These are phyloP conservation scores for Trypanosoma melophagium DNA, from an alignment of 208 protist genomes.

Conservation along the genomic window DNA sequence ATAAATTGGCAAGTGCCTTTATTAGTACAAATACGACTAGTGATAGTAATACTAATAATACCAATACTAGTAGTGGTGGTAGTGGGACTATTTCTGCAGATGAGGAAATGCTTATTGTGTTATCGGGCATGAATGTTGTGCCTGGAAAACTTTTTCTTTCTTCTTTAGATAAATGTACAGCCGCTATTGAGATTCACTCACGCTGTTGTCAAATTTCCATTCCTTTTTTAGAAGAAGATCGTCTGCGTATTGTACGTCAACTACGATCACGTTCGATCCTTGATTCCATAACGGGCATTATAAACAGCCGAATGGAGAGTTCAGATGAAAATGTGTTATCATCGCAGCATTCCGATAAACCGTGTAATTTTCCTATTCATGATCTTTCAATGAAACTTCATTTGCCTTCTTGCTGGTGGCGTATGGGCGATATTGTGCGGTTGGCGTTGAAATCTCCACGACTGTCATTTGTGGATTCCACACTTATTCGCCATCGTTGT, in stretches of 20 bases:
- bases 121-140: constrained; percentile 41
- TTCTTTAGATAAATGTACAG: not conserved
- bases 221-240: not conserved
- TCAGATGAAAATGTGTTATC: too few relatives aligned
- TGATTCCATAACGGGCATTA: not conserved
- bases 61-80: too few relatives aligned
- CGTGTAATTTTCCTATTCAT: too few relatives aligned
- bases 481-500: constrained; percentile 49
- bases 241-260: not conserved
- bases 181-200: not conserved
- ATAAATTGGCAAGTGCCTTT: constrained; percentile 29
- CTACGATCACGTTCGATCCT: not conserved
- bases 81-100: too few relatives aligned
- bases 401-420: constrained; percentile 23
- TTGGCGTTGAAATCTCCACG: constrained; percentile 2
- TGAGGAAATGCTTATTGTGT: constrained; percentile 32
- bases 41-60: too few relatives aligned
- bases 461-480: constrained; percentile 27
- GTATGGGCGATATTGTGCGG: constrained; percentile 14
- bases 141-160: constrained; percentile 18
- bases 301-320: not conserved
- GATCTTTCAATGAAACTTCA: constrained; percentile 8
- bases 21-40: too few relatives aligned
- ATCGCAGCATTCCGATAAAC: too few relatives aligned
- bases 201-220: constrained; percentile 2